Percentiles rank a stretch among this genome's conserved stretches.
Evolutionary conservation across 2,329 filamentous ascomycete genomes (phyloP).

Genomic region (Lasiodiplodia hormozganensis): DNA sequence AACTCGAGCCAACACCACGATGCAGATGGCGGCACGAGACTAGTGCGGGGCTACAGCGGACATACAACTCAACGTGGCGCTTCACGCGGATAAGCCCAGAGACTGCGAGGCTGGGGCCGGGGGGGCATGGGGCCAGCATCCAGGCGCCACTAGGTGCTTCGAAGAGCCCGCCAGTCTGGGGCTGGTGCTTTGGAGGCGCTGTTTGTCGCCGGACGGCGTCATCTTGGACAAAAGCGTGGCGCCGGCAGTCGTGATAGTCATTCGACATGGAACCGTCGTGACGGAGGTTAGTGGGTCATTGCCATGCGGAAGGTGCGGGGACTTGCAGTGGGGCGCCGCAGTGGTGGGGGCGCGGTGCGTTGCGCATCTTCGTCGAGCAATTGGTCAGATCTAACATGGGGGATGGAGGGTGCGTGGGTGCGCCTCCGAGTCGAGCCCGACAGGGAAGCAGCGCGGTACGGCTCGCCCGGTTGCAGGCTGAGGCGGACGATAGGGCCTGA

Average conservation of each 20-base stretch:
- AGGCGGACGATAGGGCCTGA: slow-evolving; percentile 11
- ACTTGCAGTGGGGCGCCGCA: slow-evolving; percentile 13
- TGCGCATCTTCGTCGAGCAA: slow-evolving; percentile 14
- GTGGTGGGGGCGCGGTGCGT: slow-evolving; percentile 6
- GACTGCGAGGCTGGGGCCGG: neutral
- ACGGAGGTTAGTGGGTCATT: neutral
- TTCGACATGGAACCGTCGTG: slow-evolving; percentile 9
- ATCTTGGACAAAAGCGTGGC: neutral
- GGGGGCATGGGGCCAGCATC: neutral
- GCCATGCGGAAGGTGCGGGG: slow-evolving; percentile 6
- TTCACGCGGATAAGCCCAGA: slow-evolving; percentile 20
- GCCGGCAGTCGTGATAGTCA: slow-evolving; percentile 12
- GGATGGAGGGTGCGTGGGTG: neutral
- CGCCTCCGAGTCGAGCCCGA: neutral
- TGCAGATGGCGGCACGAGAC: slow-evolving; percentile 12
- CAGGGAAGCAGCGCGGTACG: slow-evolving; percentile 19
- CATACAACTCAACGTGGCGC: slow-evolving; percentile 13
- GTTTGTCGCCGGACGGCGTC: neutral
- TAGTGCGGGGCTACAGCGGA: slow-evolving; percentile 19
- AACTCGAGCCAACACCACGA: slow-evolving; percentile 14
- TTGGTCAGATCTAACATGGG: slow-evolving; percentile 1
- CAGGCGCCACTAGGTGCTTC: neutral
- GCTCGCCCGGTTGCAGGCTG: slow-evolving; percentile 17
- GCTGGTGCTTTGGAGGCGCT: neutral
- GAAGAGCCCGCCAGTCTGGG: slow-evolving; percentile 4